These are phyloP conservation scores for Silene uniflora DNA, from an alignment of 148 eudicot genomes.

Conservation along the genomic window DNA sequence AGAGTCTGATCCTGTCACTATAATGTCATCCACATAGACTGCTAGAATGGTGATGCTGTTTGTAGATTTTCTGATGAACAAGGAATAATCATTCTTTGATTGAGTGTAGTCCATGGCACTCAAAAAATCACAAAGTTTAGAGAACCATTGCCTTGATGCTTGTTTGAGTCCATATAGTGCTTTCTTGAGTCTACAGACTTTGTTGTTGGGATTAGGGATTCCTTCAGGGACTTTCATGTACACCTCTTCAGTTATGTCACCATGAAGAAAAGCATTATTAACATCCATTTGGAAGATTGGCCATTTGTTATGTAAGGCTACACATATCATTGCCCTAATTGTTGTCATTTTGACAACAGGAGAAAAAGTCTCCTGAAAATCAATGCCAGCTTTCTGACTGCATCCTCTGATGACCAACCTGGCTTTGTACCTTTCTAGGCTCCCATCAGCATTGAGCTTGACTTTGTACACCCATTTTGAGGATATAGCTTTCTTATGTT, in stretches of 20 bases:
- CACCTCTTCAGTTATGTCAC: background rate
- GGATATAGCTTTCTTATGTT: background rate
- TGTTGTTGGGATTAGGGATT: background rate
- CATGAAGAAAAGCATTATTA: background rate
- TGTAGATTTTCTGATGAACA: background rate
- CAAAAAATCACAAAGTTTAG: background rate
- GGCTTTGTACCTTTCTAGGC: background rate
- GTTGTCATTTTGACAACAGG: conserved; percentile 2
- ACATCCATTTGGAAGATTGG: background rate
- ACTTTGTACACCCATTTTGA: conserved; percentile 5
- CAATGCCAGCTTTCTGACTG: background rate
- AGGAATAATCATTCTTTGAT: background rate
- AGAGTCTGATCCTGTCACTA: background rate
- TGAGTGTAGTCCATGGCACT: background rate
- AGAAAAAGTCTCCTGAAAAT: background rate
- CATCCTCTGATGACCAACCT: background rate
- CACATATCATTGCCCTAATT: background rate
- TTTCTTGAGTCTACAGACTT: background rate
- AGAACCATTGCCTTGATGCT: background rate
- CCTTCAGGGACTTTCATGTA: background rate
- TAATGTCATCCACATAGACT: background rate
- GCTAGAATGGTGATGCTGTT: background rate
- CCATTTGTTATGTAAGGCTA: background rate
- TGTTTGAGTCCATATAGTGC: background rate
- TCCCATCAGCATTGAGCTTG: background rate